phyloP scores from a whole-genome alignment of 192 early-diverging fungal genomes.

The Coemansia sp. region DNA sequence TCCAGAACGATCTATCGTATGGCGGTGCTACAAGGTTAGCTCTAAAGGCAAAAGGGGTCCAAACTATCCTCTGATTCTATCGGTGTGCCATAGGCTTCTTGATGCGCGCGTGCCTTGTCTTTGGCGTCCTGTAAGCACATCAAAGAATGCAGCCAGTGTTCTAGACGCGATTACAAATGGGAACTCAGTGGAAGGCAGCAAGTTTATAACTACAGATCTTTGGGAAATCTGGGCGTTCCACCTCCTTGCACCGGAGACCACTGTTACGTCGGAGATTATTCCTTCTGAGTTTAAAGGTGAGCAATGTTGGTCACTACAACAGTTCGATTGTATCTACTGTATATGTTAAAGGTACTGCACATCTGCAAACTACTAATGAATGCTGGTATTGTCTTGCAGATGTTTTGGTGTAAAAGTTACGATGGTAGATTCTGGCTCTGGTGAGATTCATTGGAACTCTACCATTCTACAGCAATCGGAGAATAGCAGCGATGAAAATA shows the following conservation, averaged over 20 bases:
- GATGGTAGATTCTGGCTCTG: conserved; percentile 20
- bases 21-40: conserved; percentile 38
- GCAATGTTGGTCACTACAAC: not conserved
- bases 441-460: conserved; percentile 34
- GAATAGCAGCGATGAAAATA: not conserved
- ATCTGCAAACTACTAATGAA: not conserved
- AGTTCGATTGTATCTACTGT: not conserved
- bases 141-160: conserved; percentile 5
- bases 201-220: not conserved
- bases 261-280: conserved; percentile 8
- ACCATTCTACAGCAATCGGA: conserved; percentile 2
- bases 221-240: conserved; percentile 50
- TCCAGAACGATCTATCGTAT: conserved; percentile 34
- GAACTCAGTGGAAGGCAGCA: not conserved
- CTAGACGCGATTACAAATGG: conserved; percentile 6
- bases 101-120: conserved; percentile 42
- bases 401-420: not conserved
- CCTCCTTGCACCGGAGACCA: conserved; percentile 10
- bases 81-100: conserved; percentile 32
- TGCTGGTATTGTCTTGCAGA: not conserved
- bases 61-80: conserved; percentile 16
- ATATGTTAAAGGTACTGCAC: not conserved
- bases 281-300: conserved; percentile 35
- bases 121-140: conserved; percentile 25
- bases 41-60: not conserved